Conservation (phyloP, 257 asterid species). For the Nicotiana knightiana region DNA sequence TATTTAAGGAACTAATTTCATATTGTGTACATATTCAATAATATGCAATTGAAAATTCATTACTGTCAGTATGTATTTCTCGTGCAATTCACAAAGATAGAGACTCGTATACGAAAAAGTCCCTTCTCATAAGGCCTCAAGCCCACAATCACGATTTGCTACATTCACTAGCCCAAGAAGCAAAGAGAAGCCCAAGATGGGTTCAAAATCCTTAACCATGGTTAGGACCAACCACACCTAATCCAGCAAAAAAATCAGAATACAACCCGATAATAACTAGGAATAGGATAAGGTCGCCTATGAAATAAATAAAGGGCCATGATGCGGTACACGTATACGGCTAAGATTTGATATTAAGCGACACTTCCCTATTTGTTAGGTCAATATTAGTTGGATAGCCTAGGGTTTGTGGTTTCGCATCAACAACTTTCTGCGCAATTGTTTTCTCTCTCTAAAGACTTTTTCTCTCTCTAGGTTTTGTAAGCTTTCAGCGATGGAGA, state of each 20-base stretch:
- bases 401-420: neutral
- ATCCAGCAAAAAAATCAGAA: neutral
- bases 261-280: neutral
- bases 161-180: neutral
- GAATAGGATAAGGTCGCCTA: neutral
- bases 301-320: neutral
- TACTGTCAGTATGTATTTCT: too few relatives aligned
- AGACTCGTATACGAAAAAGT: too few relatives aligned
- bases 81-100: too few relatives aligned
- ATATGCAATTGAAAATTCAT: too few relatives aligned
- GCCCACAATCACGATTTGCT: neutral
- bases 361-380: conserved; percentile 25
- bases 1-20: too few relatives aligned
- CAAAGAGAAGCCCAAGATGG: conserved; percentile 1
- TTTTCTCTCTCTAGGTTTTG: conserved; percentile 16
- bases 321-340: conserved; percentile 43
- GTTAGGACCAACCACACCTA: neutral
- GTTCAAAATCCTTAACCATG: neutral
- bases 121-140: neutral
- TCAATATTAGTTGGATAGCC: conserved; percentile 20
- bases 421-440: neutral
- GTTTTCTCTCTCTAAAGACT: conserved; percentile 11
- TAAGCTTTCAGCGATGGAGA: conserved; percentile 56
- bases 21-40: too few relatives aligned
- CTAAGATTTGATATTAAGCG: conserved; percentile 17